phyloP scores from a whole-genome alignment of 169 alveolate genomes.

The Plasmodium ovale region DNA sequence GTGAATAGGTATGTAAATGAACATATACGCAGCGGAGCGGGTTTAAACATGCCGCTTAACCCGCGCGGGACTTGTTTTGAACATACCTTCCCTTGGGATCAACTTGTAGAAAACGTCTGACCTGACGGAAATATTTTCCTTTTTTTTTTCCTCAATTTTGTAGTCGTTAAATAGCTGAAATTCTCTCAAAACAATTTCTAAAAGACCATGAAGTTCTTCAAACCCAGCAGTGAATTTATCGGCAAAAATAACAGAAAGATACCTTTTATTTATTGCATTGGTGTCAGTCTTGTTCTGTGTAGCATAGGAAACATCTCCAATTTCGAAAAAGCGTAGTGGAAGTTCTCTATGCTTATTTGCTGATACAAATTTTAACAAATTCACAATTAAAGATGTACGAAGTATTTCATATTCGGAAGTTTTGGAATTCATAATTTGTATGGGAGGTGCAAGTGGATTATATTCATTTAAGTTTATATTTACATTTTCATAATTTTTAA shows the following conservation, averaged over 20 bases:
- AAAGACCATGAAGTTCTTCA: conserved; percentile 82
- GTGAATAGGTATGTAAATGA: not conserved
- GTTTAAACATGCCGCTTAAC: not conserved
- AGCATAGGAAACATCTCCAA: conserved; percentile 90
- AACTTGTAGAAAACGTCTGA: conserved; percentile 54
- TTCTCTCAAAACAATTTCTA: conserved; percentile 77
- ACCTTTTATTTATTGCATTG: conserved; percentile 89
- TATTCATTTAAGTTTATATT: conserved; percentile 37
- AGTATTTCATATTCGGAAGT: conserved; percentile 93
- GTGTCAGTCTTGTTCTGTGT: conserved; percentile 84
- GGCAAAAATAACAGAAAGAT: conserved; percentile 87
- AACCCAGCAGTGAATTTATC: conserved; percentile 82
- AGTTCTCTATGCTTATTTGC: conserved; percentile 90
- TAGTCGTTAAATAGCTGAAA: conserved; percentile 55
- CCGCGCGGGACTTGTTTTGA: not conserved
- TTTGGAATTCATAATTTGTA: conserved; percentile 93
- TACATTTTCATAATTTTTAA: conserved; percentile 58
- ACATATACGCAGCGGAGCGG: not conserved
- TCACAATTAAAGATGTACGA: conserved; percentile 95
- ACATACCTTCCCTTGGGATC: conserved; percentile 49
- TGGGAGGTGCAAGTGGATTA: conserved; percentile 83
- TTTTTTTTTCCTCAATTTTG: conserved; percentile 68
- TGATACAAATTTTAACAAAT: conserved; percentile 91
- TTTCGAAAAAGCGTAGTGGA: conserved; percentile 95
- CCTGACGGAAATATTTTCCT: conserved; percentile 43